A percentile compares a stretch with the other conserved stretches of the same genome.
phyloP scores from a whole-genome alignment of 495 filamentous ascomycete genomes.

The Penicillium bovifimosum region DNA sequence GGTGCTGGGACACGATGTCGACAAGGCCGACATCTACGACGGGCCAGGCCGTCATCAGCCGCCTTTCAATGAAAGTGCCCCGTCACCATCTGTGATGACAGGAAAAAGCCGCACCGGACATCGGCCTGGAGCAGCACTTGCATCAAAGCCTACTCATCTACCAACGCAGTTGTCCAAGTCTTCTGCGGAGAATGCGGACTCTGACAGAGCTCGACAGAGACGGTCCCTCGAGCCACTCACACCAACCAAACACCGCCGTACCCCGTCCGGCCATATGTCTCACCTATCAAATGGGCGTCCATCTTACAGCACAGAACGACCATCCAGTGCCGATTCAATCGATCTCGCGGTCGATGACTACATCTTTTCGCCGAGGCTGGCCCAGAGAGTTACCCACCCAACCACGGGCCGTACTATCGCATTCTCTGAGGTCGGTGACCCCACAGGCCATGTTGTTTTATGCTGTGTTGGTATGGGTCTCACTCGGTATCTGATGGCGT shows the following conservation, averaged over 20 bases:
- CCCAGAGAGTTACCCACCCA: constrained; percentile 80
- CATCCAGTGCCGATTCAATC: constrained; percentile 76
- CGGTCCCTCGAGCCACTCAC: constrained; percentile 35
- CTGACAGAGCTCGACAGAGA: constrained; percentile 32
- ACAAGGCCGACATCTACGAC: constrained; percentile 13
- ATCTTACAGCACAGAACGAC: constrained; percentile 46
- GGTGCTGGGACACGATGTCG: constrained; percentile 3
- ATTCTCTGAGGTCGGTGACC: constrained; percentile 95
- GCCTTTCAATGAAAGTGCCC: constrained; percentile 57
- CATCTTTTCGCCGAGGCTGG: constrained; percentile 73
- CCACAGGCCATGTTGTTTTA: constrained; percentile 85
- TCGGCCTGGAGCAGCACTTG: constrained; percentile 37
- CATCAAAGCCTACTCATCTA: constrained; percentile 42
- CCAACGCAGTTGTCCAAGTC: constrained; percentile 35
- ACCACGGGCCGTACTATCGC: constrained; percentile 82
- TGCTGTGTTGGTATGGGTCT: constrained; percentile 98
- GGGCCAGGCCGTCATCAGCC: constrained; percentile 11
- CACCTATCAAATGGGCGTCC: constrained; percentile 24
- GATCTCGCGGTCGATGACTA: constrained; percentile 86
- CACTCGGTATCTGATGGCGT: constrained; percentile 91
- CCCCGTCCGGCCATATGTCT: constrained; percentile 33
- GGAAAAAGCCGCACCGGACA: constrained; percentile 45
- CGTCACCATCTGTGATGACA: constrained; percentile 59
- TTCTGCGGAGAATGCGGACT: constrained; percentile 34
- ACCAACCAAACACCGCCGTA: constrained; percentile 37